phyloP scores from a whole-genome alignment of 1,284 basidiomycete species.

The Melanopsichium pennsylvanicum region DNA sequence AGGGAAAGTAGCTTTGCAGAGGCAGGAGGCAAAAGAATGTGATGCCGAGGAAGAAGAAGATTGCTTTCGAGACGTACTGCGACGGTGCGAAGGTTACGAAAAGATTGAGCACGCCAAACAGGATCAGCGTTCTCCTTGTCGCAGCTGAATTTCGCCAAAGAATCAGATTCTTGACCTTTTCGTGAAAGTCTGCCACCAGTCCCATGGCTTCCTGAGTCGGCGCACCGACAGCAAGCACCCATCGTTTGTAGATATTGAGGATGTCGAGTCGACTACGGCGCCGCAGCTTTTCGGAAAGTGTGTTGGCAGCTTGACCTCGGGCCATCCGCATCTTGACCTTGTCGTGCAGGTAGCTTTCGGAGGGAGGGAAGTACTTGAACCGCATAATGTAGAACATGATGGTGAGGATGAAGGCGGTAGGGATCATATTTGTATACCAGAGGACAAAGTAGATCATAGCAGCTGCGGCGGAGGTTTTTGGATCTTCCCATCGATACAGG shows the following conservation, averaged over 20 bases:
- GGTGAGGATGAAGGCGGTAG: constrained; percentile 59
- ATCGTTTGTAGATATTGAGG: constrained; percentile 62
- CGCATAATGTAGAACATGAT: constrained; percentile 61
- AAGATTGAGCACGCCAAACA: constrained; percentile 47
- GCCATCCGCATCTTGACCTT: constrained; percentile 61
- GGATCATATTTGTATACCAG: constrained; percentile 64
- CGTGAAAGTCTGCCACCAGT: constrained; percentile 62
- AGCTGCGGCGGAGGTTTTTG: constrained; percentile 51
- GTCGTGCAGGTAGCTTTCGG: constrained; percentile 60
- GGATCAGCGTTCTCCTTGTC: constrained; percentile 49
- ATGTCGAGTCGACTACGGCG: constrained; percentile 62
- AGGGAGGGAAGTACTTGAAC: constrained; percentile 64
- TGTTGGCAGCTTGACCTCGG: constrained; percentile 61
- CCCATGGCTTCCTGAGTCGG: constrained; percentile 54
- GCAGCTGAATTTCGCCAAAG: constrained; percentile 62
- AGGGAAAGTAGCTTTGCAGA: constrained; percentile 63
- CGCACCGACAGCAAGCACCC: constrained; percentile 53
- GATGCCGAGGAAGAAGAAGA: constrained; percentile 57
- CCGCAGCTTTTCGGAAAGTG: constrained; percentile 57
- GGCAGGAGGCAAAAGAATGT: constrained; percentile 61
- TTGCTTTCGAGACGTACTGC: constrained; percentile 50
- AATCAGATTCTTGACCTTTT: constrained; percentile 64
- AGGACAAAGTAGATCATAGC: constrained; percentile 66
- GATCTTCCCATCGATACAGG: constrained; percentile 48
- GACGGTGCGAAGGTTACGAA: constrained; percentile 57